phyloP scores from a whole-genome alignment of 768 basidiomycete genomes.

The Dendrothele bispora region DNA sequence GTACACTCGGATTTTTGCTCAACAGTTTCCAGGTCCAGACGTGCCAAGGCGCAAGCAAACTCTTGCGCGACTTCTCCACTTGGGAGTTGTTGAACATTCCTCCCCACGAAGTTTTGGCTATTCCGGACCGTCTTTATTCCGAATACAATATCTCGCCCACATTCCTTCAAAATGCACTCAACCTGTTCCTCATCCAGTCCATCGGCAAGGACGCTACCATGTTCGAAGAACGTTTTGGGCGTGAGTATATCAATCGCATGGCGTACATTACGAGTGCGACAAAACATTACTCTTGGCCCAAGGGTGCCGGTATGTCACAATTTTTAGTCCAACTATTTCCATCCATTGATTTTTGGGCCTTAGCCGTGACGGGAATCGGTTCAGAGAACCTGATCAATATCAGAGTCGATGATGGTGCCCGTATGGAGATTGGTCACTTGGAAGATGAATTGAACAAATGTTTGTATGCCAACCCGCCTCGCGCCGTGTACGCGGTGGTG shows the following conservation, averaged over 20 bases:
- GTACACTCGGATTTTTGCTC: conserved; percentile 31
- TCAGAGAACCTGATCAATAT: conserved; percentile 34
- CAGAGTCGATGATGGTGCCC: conserved; percentile 34
- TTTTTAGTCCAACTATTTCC: neutral
- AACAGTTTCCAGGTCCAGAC: conserved; percentile 26
- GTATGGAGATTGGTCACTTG: conserved; percentile 31
- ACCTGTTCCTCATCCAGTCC: conserved; percentile 34
- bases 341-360: neutral
- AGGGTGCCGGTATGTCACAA: conserved; percentile 35
- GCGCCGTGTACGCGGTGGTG: conserved; percentile 41
- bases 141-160: conserved; percentile 33
- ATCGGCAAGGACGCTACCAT: conserved; percentile 27
- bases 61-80: conserved; percentile 25
- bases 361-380: conserved; percentile 45
- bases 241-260: neutral
- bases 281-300: conserved; percentile 45
- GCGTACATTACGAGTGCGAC: conserved; percentile 23
- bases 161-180: conserved; percentile 28
- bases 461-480: conserved; percentile 21
- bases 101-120: conserved; percentile 29
- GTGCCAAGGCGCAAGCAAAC: conserved; percentile 20
- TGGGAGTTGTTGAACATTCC: conserved; percentile 46
- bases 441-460: conserved; percentile 24
- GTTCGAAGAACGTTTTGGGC: neutral
- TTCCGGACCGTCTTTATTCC: conserved; percentile 30